phyloP scores from a whole-genome alignment of 352 stramenopile species.

The Globisporangium radiosum region DNA sequence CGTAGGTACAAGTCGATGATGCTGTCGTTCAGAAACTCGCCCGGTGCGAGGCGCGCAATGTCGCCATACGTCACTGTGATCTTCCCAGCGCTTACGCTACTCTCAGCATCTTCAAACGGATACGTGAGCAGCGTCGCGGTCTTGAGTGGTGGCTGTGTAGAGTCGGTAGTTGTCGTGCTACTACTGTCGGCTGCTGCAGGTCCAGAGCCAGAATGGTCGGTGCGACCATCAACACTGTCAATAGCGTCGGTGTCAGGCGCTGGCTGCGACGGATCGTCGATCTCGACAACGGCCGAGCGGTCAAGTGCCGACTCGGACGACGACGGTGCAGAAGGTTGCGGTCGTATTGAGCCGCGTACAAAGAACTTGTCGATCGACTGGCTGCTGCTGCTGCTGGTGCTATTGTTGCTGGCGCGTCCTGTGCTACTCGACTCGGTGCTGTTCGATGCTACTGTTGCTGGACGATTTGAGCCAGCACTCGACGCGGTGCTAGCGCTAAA shows the following conservation, averaged over 20 bases:
- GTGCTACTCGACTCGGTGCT: no score
- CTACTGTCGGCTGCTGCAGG: not conserved
- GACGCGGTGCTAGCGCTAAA: no score
- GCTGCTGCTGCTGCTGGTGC: not conserved
- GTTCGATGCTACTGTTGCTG: not conserved
- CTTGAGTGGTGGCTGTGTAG: constrained; percentile 18
- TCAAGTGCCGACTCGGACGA: not conserved
- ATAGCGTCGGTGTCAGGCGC: not conserved
- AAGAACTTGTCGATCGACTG: constrained; percentile 14
- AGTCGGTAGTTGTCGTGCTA: not conserved
- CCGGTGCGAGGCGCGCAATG: constrained; percentile 78
- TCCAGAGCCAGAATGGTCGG: not conserved
- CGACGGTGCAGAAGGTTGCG: not conserved
- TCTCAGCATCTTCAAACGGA: constrained; percentile 50
- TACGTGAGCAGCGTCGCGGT: constrained; percentile 39
- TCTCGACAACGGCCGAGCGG: constrained; percentile 7
- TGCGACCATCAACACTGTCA: not conserved
- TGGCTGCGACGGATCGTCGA: constrained; percentile 10
- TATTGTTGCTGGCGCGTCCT: not conserved
- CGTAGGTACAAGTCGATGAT: constrained; percentile 92
- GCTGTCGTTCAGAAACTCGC: constrained; percentile 92
- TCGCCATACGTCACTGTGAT: constrained; percentile 84
- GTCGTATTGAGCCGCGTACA: not conserved
- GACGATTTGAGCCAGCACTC: no score
- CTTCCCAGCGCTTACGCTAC: constrained; percentile 15